Evolutionary conservation across 1,284 basidiomycete genomes (phyloP).

Genomic region (Melampsora abietis-canadensis): DNA sequence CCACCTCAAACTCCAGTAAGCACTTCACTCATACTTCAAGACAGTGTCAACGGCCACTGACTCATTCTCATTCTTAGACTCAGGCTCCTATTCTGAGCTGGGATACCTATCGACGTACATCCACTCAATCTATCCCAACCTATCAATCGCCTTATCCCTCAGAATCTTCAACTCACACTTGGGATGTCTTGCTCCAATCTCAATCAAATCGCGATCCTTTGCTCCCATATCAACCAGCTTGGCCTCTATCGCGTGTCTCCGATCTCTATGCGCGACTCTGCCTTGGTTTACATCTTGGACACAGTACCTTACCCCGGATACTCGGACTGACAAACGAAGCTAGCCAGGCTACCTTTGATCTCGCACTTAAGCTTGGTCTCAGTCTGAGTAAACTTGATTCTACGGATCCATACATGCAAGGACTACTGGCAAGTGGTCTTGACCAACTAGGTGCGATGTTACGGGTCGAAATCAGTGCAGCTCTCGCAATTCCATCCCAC

Average conservation of each 20-base stretch:
- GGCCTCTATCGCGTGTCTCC: background rate
- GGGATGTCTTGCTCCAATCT: slow-evolving; percentile 19
- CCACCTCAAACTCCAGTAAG: no score
- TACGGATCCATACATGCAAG: slow-evolving; percentile 6
- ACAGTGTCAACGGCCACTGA: no score
- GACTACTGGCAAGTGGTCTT: slow-evolving; percentile 9
- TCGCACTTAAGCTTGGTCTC: background rate
- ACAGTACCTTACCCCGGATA: background rate
- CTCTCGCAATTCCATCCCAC: slow-evolving; percentile 1
- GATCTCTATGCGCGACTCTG: background rate
- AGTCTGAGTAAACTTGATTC: slow-evolving; percentile 25
- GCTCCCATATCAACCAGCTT: background rate
- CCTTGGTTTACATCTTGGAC: background rate
- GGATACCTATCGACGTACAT: slow-evolving; percentile 30
- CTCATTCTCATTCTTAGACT: background rate
- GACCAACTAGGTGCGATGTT: slow-evolving; percentile 20
- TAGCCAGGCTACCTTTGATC: slow-evolving; percentile 7
- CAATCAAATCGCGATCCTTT: background rate
- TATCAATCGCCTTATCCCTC: slow-evolving; percentile 32
- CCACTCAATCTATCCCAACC: slow-evolving; percentile 2
- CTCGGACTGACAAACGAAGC: background rate
- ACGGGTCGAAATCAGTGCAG: slow-evolving; percentile 17
- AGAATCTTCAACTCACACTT: slow-evolving; percentile 15
- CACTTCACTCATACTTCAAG: no score
- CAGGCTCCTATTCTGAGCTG: slow-evolving; percentile 26